Evolutionary conservation across 495 filamentous ascomycete species (phyloP), one percentile per base, ranked within the genome.

Genomic region (Amniculicola lignicola): DNA sequence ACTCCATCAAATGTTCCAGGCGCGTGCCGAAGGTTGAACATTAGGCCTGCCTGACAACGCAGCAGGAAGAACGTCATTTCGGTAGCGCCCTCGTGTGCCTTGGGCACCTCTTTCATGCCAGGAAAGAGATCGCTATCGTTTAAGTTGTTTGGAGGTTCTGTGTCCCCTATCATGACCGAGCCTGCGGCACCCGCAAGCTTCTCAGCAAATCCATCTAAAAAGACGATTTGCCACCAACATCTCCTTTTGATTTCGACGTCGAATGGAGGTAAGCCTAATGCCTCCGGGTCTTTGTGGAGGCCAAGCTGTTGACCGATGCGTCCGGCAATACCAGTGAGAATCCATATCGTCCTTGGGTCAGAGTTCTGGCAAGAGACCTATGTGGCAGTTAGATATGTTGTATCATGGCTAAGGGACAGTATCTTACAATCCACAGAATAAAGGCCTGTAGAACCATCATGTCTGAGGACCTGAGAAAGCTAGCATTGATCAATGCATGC

Each of bases 61-160:
- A 85, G 67, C n/a, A 83, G 67, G 57, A 77, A 80, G 59, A 85
- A 85, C 21, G 82, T 78, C 84, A 86, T 86, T 45, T 87, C 84
- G 3, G 84, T 85, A 0, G 82, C 72, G 3, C 82, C 81, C 3
- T 77, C 70, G 11, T 77, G 75, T 23, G 80, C 76, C 37, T 70
- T 70, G 7, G 74, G 74, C 2, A 59, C 31, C 14, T 71, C 68
- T 14, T 65, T 67, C 74, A 77, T 75, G 16, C 61, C 63, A 4
- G 69, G 72, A 46, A 63, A 70, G 14, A 77, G 60, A 28, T 76
- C 72, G 60, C 65, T 69, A 50, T 77, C 74, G 53, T 74, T 70
- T 22, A 76, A 48, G 57, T 75, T 75, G 10, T 64, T 52, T 0
- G 74, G 72, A 18, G 56, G 42, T 41, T 79, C 75, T 4, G 77